These are phyloP conservation scores for Hylodesmum podocarpum DNA, from an alignment of 306 rosid species.

Conservation along the genomic window DNA sequence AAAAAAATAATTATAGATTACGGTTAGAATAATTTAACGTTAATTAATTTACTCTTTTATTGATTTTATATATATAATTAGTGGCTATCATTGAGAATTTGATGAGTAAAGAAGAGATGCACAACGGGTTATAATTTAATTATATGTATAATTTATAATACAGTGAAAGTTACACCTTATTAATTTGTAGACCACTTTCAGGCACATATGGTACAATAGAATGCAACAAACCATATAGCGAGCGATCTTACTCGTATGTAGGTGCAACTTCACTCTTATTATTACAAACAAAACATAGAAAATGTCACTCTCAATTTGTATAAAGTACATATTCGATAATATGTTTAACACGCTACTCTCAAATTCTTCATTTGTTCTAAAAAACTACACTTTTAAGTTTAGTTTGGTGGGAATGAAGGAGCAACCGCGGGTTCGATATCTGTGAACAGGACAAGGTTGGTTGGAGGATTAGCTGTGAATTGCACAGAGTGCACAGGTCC, in stretches of 20 bases:
- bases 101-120: not conserved
- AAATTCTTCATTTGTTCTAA: not conserved
- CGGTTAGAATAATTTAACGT: too few species aligned
- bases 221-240: not conserved
- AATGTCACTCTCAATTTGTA: not conserved
- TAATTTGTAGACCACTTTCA: not conserved
- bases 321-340: not conserved
- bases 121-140: not conserved
- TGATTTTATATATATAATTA: too few species aligned
- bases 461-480: constrained; percentile 29
- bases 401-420: constrained; percentile 39
- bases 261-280: constrained; percentile 28
- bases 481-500: constrained; percentile 47
- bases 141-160: not conserved
- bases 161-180: not conserved
- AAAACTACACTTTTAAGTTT: not conserved
- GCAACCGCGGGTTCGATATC: constrained; percentile 20
- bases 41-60: too few species aligned
- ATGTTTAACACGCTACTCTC: not conserved
- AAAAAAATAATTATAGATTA: too few species aligned
- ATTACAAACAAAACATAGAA: constrained; percentile 20
- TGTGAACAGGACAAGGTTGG: not conserved
- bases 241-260: not conserved
- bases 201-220: not conserved
- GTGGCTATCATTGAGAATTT: not conserved